Evolutionary conservation across 2,329 filamentous ascomycete genomes (phyloP).

Genomic region (Setomelanomma holmii): DNA sequence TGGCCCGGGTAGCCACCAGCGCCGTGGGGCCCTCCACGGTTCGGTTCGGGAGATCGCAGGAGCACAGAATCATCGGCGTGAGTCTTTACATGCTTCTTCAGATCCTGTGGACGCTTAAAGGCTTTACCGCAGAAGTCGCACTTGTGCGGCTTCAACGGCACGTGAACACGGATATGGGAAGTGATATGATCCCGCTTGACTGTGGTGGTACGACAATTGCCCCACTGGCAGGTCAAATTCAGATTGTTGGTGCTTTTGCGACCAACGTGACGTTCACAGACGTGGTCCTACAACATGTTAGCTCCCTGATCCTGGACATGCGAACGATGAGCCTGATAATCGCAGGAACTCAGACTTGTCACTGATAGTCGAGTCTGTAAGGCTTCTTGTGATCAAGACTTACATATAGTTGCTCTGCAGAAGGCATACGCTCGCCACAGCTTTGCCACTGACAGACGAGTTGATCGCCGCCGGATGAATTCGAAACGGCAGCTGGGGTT

Average conservation of each 20-base stretch:
- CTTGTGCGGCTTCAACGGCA: conserved; percentile 98
- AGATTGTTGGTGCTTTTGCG: conserved; percentile 99
- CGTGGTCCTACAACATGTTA: conserved; percentile 76
- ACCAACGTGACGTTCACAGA: conserved; percentile 97
- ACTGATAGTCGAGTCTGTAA: background rate
- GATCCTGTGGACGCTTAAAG: conserved; percentile 97
- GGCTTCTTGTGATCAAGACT: conserved; percentile 28
- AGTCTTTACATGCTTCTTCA: conserved; percentile 99
- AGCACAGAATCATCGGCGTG: conserved; percentile 93
- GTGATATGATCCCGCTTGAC: conserved; percentile 99
- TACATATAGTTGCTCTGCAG: conserved; percentile 69
- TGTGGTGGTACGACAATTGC: conserved; percentile 91
- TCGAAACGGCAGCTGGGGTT: conserved; percentile 37
- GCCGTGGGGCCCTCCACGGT: conserved; percentile 51
- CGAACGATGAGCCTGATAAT: background rate
- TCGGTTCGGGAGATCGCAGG: conserved; percentile 68
- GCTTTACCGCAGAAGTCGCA: conserved; percentile 99
- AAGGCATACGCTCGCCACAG: conserved; percentile 66
- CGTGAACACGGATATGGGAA: conserved; percentile 96
- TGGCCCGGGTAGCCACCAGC: conserved; percentile 45
- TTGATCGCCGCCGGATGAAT: conserved; percentile 50
- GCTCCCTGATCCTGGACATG: background rate
- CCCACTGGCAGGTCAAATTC: conserved; percentile 97
- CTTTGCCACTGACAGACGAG: conserved; percentile 68
- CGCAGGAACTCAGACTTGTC: background rate